A percentile compares a stretch with the other conserved stretches of the same genome.
phyloP scores from a whole-genome alignment of 371 early-diverging fungal genomes.

The Globomyces sp. region DNA sequence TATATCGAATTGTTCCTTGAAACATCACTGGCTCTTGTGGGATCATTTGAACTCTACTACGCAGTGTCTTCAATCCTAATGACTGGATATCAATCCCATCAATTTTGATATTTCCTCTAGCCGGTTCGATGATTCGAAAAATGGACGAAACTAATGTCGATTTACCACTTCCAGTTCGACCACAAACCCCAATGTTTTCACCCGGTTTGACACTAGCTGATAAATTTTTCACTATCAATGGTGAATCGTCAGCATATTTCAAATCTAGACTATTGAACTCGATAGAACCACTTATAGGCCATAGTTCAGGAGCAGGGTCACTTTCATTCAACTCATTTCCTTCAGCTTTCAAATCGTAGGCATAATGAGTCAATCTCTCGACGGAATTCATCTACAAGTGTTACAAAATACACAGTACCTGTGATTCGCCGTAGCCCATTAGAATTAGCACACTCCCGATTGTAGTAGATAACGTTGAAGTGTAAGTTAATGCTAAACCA shows the following conservation, averaged over 20 bases:
- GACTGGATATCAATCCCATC: constrained; percentile 39
- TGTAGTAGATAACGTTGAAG: background rate
- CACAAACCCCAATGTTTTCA: constrained; percentile 83
- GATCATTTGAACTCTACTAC: constrained; percentile 24
- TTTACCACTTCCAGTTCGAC: constrained; percentile 92
- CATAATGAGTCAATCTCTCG: constrained; percentile 75
- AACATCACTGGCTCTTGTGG: constrained; percentile 29
- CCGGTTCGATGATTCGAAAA: constrained; percentile 82
- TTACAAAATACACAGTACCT: background rate
- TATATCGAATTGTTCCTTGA: constrained; percentile 20
- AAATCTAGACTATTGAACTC: constrained; percentile 63
- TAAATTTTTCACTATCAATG: constrained; percentile 65
- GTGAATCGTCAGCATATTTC: constrained; percentile 44
- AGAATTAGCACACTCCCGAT: background rate
- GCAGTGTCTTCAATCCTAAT: constrained; percentile 18
- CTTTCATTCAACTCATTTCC: constrained; percentile 61
- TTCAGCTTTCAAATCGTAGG: constrained; percentile 66
- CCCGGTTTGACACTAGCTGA: constrained; percentile 47
- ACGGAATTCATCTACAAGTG: constrained; percentile 55
- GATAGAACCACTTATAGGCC: constrained; percentile 62
- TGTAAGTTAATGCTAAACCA: background rate
- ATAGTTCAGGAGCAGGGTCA: constrained; percentile 31
- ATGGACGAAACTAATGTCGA: constrained; percentile 71
- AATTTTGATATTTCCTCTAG: constrained; percentile 51
- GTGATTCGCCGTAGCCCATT: background rate